Base-by-base conservation (phyloP, 2,329 filamentous ascomycete species). In the Chaetothyriales sp. region DNA sequence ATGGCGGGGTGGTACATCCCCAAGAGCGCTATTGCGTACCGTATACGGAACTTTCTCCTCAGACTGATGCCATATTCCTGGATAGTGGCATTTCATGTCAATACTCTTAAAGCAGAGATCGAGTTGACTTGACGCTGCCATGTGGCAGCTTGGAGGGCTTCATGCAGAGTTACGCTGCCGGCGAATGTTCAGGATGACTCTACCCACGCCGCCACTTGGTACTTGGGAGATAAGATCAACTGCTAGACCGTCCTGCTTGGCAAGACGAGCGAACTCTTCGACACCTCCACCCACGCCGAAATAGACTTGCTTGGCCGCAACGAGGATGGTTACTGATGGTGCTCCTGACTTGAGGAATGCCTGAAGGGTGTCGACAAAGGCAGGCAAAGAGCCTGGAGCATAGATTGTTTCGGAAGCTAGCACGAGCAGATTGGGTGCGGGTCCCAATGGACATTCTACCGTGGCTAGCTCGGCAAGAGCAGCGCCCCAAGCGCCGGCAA, bases 351-450 rank as follows among this genome's bases (percentile, higher is more conserved):
- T 18, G 58, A 82, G 64, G 22, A 82, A 57, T 5, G 61, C 66
- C 7, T 75, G 59, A 45, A 83, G 63, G 1, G 76, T 73, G 43
- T 77, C 72, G 0, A 78, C 74, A 61, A 83, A 83, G 0, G 74
- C 67, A 1, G 56, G 59, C 25, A 81, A 67, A 1, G 74, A 75
- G 1, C 70, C 63, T 0, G 78, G 79, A 5, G 74, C 77, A 63
- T 83, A 83, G 48, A 83, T 82, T 0, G 80, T 83, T 64, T 83
- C 80, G 25, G 77, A 80, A 1, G 77, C 80, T 3, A 83, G 70
- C 6, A 83, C 65, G 18, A 79, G 59, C 5, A 54, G 51, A 3
- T 20, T 37, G 18, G 9, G 44, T 18, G 19, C 10, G 19, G 20
- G 20, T n/a, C 2, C 15, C 18, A 65, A 57, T 0, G 61, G 15